phyloP scores from a whole-genome alignment of 371 early-diverging fungal genomes.

The Dinochytrium kinnereticum region DNA sequence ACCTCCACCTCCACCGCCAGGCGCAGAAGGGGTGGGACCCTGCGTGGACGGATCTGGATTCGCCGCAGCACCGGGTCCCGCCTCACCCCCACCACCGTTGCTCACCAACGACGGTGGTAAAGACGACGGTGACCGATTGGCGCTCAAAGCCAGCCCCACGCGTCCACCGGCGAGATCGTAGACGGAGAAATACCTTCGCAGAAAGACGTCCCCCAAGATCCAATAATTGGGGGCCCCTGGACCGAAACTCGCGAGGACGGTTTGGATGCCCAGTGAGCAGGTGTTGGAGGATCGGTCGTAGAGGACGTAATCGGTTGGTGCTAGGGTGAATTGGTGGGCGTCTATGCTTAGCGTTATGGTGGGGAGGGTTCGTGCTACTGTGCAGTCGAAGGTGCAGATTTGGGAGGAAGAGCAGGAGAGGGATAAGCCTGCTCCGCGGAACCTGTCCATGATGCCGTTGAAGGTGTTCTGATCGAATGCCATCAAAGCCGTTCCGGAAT shows the following conservation, averaged over 20 bases:
- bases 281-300: slow-evolving; percentile 12
- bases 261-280: slow-evolving; percentile 10
- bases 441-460: neutral
- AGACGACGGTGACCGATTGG: neutral
- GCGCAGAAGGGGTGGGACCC: neutral
- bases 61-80: neutral
- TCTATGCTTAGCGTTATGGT: slow-evolving; percentile 10
- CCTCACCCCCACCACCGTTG: neutral
- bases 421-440: neutral
- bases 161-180: slow-evolving; percentile 27
- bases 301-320: slow-evolving; percentile 17
- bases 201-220: slow-evolving; percentile 41
- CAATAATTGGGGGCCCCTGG: neutral
- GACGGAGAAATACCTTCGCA: slow-evolving; percentile 36
- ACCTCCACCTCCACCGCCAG: neutral
- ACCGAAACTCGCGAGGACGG: neutral
- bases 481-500: slow-evolving; percentile 19
- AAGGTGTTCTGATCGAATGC: slow-evolving; percentile 9
- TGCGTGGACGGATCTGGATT: neutral
- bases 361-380: neutral
- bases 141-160: slow-evolving; percentile 24
- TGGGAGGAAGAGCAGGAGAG: neutral
- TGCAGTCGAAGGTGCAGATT: slow-evolving; percentile 8
- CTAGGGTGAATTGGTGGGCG: slow-evolving; percentile 10
- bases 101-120: neutral